These are phyloP conservation scores for Apostasia ramifera DNA, from an alignment of 106 monocot genomes.

Conservation along the genomic window DNA sequence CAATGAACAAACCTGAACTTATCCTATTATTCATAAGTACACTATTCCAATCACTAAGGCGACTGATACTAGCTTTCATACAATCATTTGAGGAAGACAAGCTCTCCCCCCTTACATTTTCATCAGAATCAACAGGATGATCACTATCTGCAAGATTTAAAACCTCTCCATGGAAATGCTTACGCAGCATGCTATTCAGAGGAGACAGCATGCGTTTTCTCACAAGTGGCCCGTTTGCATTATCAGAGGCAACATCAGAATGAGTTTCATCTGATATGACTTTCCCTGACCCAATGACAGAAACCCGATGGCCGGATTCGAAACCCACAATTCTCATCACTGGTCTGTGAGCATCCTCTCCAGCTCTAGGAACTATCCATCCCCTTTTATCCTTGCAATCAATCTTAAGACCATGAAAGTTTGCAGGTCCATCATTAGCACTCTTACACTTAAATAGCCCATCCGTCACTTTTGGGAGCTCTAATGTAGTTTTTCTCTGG, in stretches of 20 bases:
- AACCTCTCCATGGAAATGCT: slow-evolving; percentile 51
- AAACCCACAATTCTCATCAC: slow-evolving; percentile 73
- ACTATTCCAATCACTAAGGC: slow-evolving; percentile 10
- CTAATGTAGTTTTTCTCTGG: slow-evolving; percentile 26
- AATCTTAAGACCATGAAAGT: slow-evolving; percentile 37
- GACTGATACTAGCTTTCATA: slow-evolving; percentile 60
- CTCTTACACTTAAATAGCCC: slow-evolving; percentile 16
- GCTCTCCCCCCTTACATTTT: slow-evolving; percentile 7
- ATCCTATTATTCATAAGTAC: slow-evolving; percentile 7
- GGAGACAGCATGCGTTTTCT: slow-evolving; percentile 79
- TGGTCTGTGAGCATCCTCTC: slow-evolving; percentile 26
- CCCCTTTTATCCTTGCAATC: slow-evolving; percentile 29
- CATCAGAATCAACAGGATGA: slow-evolving; percentile 3
- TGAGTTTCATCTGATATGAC: slow-evolving; percentile 3
- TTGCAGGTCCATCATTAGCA: slow-evolving; percentile 19
- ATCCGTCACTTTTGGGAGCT: slow-evolving; percentile 19
- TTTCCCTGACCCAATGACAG: slow-evolving; percentile 8
- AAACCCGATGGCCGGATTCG: slow-evolving; percentile 22
- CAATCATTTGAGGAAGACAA: slow-evolving; percentile 21
- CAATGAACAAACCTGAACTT: slow-evolving; percentile 34
- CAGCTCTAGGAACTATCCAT: slow-evolving; percentile 18
- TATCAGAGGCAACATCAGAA: slow-evolving; percentile 12
- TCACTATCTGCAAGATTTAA: slow-evolving; percentile 31
- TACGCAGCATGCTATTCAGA: slow-evolving; percentile 33
- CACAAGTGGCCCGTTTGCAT: slow-evolving; percentile 27